A percentile compares a stretch with the other conserved stretches of the same genome.
Evolutionary conservation across 2,329 filamentous ascomycete genomes (phyloP).

Genomic region (Paecilomyces sp.): DNA sequence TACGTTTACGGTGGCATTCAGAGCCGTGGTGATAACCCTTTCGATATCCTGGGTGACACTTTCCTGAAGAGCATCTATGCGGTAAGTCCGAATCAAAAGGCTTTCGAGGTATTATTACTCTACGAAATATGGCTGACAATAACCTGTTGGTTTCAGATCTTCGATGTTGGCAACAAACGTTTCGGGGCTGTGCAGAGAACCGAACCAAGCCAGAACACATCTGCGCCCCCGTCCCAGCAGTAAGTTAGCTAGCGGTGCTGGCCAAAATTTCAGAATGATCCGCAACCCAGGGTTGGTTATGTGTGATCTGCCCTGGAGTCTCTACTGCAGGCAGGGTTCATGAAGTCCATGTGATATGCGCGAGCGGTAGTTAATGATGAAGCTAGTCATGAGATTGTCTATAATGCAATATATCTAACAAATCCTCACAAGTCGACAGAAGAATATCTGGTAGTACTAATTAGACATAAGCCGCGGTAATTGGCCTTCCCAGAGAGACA

Average conservation of each 20-base stretch:
- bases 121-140: background rate
- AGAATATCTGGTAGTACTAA: background rate
- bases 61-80: background rate
- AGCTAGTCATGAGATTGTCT: background rate
- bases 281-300: background rate
- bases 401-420: background rate
- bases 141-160: background rate
- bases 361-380: background rate
- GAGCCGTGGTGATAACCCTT: constrained; percentile 50
- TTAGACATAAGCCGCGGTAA: background rate
- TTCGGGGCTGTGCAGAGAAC: background rate
- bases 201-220: background rate
- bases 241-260: constrained; percentile 36
- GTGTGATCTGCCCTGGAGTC: background rate
- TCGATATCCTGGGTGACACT: constrained; percentile 53
- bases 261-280: background rate
- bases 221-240: background rate
- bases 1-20: constrained; percentile 61
- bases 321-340: background rate
- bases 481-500: background rate
- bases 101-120: background rate
- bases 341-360: background rate
- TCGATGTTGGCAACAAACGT: background rate
- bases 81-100: background rate
- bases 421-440: background rate